These are phyloP conservation scores for Lachnellula occidentalis DNA, from an alignment of 2,329 filamentous ascomycete species.

Conservation along the genomic window DNA sequence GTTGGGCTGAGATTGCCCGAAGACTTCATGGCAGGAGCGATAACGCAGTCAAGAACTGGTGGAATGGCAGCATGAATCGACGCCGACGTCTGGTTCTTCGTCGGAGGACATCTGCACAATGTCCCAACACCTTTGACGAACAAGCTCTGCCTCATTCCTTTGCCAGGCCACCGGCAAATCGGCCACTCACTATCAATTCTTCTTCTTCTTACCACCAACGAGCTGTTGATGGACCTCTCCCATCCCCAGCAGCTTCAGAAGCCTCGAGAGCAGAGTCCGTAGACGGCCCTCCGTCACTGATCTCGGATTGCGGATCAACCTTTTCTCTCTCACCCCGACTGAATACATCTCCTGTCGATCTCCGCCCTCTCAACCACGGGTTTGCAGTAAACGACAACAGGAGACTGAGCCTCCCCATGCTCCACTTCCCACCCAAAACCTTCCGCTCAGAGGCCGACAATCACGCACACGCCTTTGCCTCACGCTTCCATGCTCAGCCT, in stretches of 20 bases:
- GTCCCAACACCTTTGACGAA: conserved; percentile 26
- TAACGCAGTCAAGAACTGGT: conserved; percentile 97
- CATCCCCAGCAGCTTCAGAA: conserved; percentile 59
- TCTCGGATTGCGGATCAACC: conserved; percentile 63
- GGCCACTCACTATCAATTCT: conserved; percentile 17
- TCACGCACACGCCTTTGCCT: conserved; percentile 16
- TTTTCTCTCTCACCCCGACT: conserved; percentile 52
- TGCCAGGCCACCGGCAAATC: conserved; percentile 18
- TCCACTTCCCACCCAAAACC: conserved; percentile 21
- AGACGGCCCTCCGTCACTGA: conserved; percentile 60
- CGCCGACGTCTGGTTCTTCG: conserved; percentile 39
- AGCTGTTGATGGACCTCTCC: conserved; percentile 50
- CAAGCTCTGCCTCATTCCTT: conserved; percentile 30
- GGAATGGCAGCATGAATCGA: conserved; percentile 89
- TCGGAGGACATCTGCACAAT: conserved; percentile 24
- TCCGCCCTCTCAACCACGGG: conserved; percentile 27
- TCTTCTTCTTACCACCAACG: conserved; percentile 31
- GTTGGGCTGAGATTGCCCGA: conserved; percentile 90
- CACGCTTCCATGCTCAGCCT: conserved; percentile 13
- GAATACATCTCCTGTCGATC: conserved; percentile 28
- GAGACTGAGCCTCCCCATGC: conserved; percentile 27
- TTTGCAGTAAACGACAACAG: conserved; percentile 17
- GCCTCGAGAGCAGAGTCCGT: conserved; percentile 51
- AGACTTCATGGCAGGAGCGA: conserved; percentile 79
- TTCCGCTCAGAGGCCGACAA: conserved; percentile 24